These are phyloP conservation scores for Suillus paluster DNA, from an alignment of 768 basidiomycete genomes.

Conservation along the genomic window DNA sequence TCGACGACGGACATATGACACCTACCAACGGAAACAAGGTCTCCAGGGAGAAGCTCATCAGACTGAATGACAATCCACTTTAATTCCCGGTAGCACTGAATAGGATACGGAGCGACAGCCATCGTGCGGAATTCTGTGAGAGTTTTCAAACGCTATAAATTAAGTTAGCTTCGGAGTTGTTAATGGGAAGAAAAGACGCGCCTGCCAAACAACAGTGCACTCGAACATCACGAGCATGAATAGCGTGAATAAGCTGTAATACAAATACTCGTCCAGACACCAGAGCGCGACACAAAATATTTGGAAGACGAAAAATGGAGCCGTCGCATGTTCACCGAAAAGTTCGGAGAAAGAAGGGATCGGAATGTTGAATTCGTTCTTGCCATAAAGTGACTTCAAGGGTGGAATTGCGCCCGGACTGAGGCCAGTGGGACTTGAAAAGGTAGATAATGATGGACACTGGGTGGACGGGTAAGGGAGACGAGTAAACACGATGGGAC, in stretches of 20 bases:
- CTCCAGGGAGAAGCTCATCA: conserved; percentile 89
- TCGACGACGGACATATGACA: conserved; percentile 22
- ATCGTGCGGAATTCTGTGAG: conserved; percentile 96
- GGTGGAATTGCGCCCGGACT: conserved; percentile 48
- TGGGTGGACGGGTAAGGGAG: conserved; percentile 88
- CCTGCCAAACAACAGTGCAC: conserved; percentile 99
- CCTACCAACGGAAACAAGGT: conserved; percentile 82
- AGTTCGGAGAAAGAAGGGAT: conserved; percentile 93
- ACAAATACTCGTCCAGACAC: conserved; percentile 99
- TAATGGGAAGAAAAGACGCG: conserved; percentile 38
- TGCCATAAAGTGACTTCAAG: conserved; percentile 75
- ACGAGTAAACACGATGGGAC: conserved; percentile 68
- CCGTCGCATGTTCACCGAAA: conserved; percentile 94
- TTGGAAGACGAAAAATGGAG: conserved; percentile 99
- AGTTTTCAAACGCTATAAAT: conserved; percentile 81
- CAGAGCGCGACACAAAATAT: conserved; percentile 97
- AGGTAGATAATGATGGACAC: conserved; percentile 68
- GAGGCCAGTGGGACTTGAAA: conserved; percentile 64
- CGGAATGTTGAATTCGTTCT: conserved; percentile 96
- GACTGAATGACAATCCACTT: conserved; percentile 84
- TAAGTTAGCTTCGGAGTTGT: conserved; percentile 9
- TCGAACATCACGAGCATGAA: conserved; percentile 99
- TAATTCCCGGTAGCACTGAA: conserved; percentile 78
- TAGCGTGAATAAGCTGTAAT: conserved; percentile 94
- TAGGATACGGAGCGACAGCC: conserved; percentile 90